These are phyloP conservation scores for Limtongia smithiae DNA, from an alignment of 805 yeast species.

Conservation along the genomic window DNA sequence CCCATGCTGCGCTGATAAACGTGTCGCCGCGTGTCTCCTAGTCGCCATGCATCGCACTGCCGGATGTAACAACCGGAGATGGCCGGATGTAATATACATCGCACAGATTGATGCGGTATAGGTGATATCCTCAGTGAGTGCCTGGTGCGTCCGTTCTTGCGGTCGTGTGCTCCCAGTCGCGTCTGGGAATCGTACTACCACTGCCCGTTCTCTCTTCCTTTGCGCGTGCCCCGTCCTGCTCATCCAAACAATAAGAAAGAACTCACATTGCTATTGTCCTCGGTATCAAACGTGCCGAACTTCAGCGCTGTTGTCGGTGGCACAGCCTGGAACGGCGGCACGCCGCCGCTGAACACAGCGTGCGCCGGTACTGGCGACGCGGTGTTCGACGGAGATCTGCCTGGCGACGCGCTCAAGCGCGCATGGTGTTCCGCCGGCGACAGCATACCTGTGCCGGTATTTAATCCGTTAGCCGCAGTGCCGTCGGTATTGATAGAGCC, in stretches of 20 bases:
- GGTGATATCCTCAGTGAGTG: no score
- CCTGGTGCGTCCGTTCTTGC: no score
- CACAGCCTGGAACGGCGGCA: conserved; percentile 14
- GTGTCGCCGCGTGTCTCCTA: no score
- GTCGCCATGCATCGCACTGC: no score
- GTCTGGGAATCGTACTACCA: no score
- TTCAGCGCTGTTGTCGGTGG: conserved; percentile 10
- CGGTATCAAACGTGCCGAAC: conserved; percentile 16
- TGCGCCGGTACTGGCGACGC: conserved; percentile 21
- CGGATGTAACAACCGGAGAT: no score
- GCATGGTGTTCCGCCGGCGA: conserved; percentile 1
- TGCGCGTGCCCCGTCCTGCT: no score
- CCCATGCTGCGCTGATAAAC: no score
- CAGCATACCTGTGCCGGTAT: neutral
- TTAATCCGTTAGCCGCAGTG: neutral
- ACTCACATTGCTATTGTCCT: conserved; percentile 10
- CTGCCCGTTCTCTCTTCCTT: no score
- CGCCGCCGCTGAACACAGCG: conserved; percentile 22
- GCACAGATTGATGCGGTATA: no score
- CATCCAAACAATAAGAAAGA: neutral
- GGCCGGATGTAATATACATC: no score
- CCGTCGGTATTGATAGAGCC: conserved; percentile 22
- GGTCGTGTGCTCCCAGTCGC: no score
- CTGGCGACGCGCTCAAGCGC: conserved; percentile 1
- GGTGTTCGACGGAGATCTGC: conserved; percentile 5